Evolutionary conservation across 2,329 filamentous ascomycete genomes (phyloP), one percentile per base, ranked within the genome.

Genomic region (Aspergillus brunneoviolaceus): DNA sequence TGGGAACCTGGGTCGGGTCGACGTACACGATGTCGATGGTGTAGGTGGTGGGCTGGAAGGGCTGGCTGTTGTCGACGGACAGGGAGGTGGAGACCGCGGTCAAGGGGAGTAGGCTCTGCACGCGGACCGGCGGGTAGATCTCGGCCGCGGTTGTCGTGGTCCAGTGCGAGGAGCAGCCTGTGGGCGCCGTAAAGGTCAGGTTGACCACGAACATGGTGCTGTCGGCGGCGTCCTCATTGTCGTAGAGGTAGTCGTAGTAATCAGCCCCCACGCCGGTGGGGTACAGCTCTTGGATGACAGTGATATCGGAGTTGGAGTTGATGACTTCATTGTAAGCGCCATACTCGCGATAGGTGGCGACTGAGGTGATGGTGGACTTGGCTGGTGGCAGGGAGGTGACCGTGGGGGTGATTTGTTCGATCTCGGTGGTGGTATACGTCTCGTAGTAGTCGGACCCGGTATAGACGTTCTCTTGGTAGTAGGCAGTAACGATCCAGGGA

Each of bases 401-500:
- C 4, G 71, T 68, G 10, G 67, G 67, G 2, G 57, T 55, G 51
- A 74, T 67, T 14, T 67, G 23, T 16, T 66, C 47, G 39, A 67
- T 62, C 2, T 39, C 48, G 5, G 68, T 70, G 7, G 58, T 58
- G 12, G 64, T 62, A 7, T 39, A 39, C 11, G 54, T 57, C 3
- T 59, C 23, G 29, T 63, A 58, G 58, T 57, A 58, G 19, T 63
- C 55, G 7, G 60, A 35, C 14, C 54, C 14, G 2, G 66, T 68
- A 10, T 51, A 50, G 31, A 60, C 21, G 9, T 60, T 53, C 48
- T 64, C 58, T 58, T 72, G 63, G 27, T 68, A 72, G 55, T 63
- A 55, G 39, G 70, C 66, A 3, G 72, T 74, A 35, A 69, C 67
- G 27, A 74, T 69, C 72, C 72, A 74, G 10, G 72, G 72, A 7